Percentiles rank a stretch among this genome's conserved stretches.
Conservation (phyloP, 2,329 filamentous ascomycete genomes). For the Claviceps paspali region DNA sequence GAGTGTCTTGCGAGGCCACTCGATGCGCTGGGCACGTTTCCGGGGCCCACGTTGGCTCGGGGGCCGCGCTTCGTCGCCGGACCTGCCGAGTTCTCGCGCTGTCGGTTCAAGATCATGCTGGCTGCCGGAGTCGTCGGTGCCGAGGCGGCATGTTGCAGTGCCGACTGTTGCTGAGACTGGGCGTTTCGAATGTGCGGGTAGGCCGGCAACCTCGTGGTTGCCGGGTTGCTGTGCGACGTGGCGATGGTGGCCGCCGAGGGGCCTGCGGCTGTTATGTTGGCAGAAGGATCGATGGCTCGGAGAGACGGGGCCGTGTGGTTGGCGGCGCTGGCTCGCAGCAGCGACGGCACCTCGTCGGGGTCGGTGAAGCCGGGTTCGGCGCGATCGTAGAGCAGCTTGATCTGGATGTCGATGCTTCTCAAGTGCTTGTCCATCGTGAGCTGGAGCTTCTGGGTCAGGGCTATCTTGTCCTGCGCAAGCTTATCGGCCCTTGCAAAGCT, state of each 20-base stretch:
- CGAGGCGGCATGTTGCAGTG: slow-evolving; percentile 30
- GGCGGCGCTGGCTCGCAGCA: slow-evolving; percentile 41
- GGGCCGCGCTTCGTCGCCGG: slow-evolving; percentile 40
- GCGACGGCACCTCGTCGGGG: slow-evolving; percentile 46
- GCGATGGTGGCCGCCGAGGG: slow-evolving; percentile 14
- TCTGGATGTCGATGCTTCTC: slow-evolving; percentile 45
- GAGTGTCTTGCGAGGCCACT: slow-evolving; percentile 47
- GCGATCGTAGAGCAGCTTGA: slow-evolving; percentile 46
- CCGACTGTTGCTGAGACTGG: slow-evolving; percentile 30
- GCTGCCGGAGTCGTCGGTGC: slow-evolving; percentile 46
- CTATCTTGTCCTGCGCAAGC: slow-evolving; percentile 61
- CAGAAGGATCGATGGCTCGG: slow-evolving; percentile 27
- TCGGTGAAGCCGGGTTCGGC: slow-evolving; percentile 46
- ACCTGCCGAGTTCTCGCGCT: slow-evolving; percentile 44
- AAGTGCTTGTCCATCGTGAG: slow-evolving; percentile 46
- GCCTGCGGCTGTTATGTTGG: slow-evolving; percentile 14
- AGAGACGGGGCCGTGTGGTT: slow-evolving; percentile 29
- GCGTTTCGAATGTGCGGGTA: slow-evolving; percentile 32
- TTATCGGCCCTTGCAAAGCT: slow-evolving; percentile 54
- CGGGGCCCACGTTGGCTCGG: slow-evolving; percentile 31
- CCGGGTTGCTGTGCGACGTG: slow-evolving; percentile 23
- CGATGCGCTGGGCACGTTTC: slow-evolving; percentile 33
- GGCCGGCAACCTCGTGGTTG: slow-evolving; percentile 26
- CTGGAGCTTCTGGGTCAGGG: slow-evolving; percentile 49
- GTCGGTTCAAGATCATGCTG: slow-evolving; percentile 42